These are phyloP conservation scores for Nicotiana otophora DNA, from an alignment of 257 asterid species.

Conservation along the genomic window DNA sequence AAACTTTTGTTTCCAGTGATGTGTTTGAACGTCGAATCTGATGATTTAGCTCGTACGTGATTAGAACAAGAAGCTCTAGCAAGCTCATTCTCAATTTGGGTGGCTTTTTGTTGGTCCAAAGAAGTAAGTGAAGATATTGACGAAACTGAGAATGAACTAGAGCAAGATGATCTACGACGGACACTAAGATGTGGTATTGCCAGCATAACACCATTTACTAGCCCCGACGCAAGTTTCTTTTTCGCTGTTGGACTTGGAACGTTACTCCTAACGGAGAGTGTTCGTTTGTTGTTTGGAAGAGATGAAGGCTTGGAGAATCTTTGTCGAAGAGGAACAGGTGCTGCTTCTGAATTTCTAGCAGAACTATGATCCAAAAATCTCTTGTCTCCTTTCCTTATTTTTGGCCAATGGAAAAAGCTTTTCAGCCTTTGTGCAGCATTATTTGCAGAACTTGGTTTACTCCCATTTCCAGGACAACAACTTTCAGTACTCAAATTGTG, in stretches of 20 bases:
- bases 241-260: constrained; percentile 65
- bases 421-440: constrained; percentile 46
- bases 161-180: constrained; percentile 55
- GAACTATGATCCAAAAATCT: constrained; percentile 19
- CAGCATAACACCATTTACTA: constrained; percentile 68
- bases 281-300: constrained; percentile 56
- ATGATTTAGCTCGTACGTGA: not conserved
- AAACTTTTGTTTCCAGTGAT: constrained; percentile 34
- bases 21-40: constrained; percentile 26
- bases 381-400: constrained; percentile 31
- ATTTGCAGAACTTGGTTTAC: constrained; percentile 30
- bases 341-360: constrained; percentile 22
- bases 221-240: constrained; percentile 71
- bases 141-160: constrained; percentile 65
- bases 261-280: constrained; percentile 57
- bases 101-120: constrained; percentile 39
- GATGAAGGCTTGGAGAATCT: constrained; percentile 53
- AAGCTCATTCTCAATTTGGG: constrained; percentile 35
- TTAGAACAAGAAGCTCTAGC: constrained; percentile 36
- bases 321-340: constrained; percentile 67
- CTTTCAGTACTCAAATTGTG: constrained; percentile 22
- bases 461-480: constrained; percentile 16
- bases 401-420: constrained; percentile 71
- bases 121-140: constrained; percentile 66
- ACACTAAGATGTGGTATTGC: constrained; percentile 32